Percentiles rank a stretch among this genome's conserved stretches.
Evolutionary conservation across 257 asterid genomes (phyloP).

Genomic region (Knoxia roxburghii): DNA sequence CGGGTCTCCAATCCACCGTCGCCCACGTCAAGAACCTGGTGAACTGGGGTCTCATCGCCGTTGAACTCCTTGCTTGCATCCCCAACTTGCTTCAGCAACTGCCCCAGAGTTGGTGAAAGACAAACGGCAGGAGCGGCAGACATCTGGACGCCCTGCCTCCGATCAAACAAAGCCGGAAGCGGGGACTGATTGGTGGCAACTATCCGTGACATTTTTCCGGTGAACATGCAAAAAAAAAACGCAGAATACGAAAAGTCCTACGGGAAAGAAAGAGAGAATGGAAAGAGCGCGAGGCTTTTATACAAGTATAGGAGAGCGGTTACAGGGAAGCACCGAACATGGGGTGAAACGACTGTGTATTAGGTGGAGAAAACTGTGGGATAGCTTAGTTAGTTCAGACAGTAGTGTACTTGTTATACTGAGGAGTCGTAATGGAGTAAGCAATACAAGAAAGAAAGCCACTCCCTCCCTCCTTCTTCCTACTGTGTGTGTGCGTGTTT

Average conservation of each 20-base stretch:
- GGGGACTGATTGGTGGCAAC: conserved; percentile 27
- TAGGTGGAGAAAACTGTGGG: neutral
- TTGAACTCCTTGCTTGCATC: conserved; percentile 41
- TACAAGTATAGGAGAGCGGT: neutral
- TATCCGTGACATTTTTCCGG: conserved; percentile 21
- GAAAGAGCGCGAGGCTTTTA: neutral
- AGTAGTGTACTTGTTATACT: no score
- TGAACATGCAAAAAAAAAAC: neutral
- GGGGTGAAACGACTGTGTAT: conserved; percentile 9
- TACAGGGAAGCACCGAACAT: neutral
- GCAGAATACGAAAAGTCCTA: no score
- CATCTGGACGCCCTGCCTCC: conserved; percentile 20
- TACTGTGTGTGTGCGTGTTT: neutral
- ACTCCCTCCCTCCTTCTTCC: neutral
- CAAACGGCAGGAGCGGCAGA: conserved; percentile 3
- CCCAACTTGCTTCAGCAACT: conserved; percentile 33
- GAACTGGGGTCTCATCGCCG: conserved; percentile 77
- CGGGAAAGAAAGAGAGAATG: no score
- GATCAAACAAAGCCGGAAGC: conserved; percentile 19
- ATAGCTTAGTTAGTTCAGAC: no score
- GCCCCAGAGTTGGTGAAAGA: conserved; percentile 32
- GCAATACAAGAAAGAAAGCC: neutral
- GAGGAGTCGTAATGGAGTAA: conserved; percentile 5
- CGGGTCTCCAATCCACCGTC: conserved; percentile 31
- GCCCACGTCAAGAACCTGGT: conserved; percentile 53